Evolutionary conservation across 2,329 filamentous ascomycete species (phyloP).

Genomic region (Dothidotthia symphoricarpi): DNA sequence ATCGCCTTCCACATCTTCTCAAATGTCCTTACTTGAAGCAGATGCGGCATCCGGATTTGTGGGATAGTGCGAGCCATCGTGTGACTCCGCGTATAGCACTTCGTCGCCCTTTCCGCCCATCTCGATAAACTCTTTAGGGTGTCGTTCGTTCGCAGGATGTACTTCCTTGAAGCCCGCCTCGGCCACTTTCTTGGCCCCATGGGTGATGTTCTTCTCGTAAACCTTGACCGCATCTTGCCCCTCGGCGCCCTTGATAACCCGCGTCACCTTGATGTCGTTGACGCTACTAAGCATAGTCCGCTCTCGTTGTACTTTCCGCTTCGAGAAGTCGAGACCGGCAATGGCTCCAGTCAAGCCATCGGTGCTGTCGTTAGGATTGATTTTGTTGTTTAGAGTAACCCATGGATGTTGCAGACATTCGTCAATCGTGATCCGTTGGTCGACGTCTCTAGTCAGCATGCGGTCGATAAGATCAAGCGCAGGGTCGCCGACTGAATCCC

Average conservation of each 20-base stretch:
- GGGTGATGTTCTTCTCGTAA: constrained; percentile 40
- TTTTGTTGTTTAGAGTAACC: constrained; percentile 59
- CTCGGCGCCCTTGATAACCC: constrained; percentile 57
- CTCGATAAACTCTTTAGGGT: constrained; percentile 74
- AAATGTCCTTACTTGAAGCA: background rate
- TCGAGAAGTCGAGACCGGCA: constrained; percentile 76
- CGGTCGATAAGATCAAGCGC: constrained; percentile 90
- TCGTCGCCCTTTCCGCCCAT: constrained; percentile 86
- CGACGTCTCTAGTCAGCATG: constrained; percentile 88
- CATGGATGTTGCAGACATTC: constrained; percentile 90
- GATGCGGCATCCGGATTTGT: too few relatives aligned
- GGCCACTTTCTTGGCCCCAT: constrained; percentile 17
- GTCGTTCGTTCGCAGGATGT: constrained; percentile 65
- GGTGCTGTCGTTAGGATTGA: constrained; percentile 76
- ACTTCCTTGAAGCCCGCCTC: constrained; percentile 52
- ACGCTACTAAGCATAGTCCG: constrained; percentile 80
- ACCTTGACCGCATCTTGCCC: constrained; percentile 49
- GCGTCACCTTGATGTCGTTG: constrained; percentile 68
- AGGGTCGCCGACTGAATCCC: constrained; percentile 82
- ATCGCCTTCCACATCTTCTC: background rate
- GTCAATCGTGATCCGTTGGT: constrained; percentile 81
- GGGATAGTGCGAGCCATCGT: constrained; percentile 32
- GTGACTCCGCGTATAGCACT: constrained; percentile 65
- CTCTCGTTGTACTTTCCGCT: constrained; percentile 75
- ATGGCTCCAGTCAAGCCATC: constrained; percentile 89